A percentile compares a stretch with the other conserved stretches of the same genome.
These are phyloP conservation scores for Galeopsis tetrahit DNA, from an alignment of 257 asterid genomes.

Conservation along the genomic window DNA sequence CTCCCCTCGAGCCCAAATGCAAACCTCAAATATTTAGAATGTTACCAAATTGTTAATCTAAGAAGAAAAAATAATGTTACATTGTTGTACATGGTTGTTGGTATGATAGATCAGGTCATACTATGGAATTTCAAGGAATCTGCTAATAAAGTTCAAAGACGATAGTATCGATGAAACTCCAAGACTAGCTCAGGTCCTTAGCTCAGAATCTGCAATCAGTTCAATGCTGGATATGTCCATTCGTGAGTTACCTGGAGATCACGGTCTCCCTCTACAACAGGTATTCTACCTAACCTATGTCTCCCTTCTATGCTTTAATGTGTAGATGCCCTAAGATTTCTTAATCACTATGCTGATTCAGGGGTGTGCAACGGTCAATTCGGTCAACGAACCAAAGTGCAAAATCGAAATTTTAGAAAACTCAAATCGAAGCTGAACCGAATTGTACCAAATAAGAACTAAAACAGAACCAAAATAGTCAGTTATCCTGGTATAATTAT, in stretches of 20 bases:
- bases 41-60: slow-evolving; percentile 7
- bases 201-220: slow-evolving; percentile 88
- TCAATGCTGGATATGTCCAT: slow-evolving; percentile 94
- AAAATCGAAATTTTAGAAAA: no score
- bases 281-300: slow-evolving; percentile 40
- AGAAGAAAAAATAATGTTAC: slow-evolving; percentile 1
- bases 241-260: slow-evolving; percentile 90
- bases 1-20: neutral
- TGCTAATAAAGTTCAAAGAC: slow-evolving; percentile 86
- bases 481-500: no score
- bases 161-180: slow-evolving; percentile 93
- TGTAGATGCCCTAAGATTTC: neutral
- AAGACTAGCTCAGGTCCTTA: slow-evolving; percentile 83
- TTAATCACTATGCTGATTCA: no score
- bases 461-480: no score
- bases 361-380: no score
- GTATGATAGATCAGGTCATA: slow-evolving; percentile 79
- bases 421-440: no score
- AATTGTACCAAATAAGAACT: no score
- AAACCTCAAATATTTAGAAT: neutral
- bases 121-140: slow-evolving; percentile 89
- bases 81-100: slow-evolving; percentile 23
- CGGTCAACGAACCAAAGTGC: no score
- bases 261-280: slow-evolving; percentile 93
- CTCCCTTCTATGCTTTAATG: neutral